A percentile compares a stretch with the other conserved stretches of the same genome.
These are phyloP conservation scores for Colletotrichum destructivum DNA, from an alignment of 2,329 filamentous ascomycete genomes.

Conservation along the genomic window DNA sequence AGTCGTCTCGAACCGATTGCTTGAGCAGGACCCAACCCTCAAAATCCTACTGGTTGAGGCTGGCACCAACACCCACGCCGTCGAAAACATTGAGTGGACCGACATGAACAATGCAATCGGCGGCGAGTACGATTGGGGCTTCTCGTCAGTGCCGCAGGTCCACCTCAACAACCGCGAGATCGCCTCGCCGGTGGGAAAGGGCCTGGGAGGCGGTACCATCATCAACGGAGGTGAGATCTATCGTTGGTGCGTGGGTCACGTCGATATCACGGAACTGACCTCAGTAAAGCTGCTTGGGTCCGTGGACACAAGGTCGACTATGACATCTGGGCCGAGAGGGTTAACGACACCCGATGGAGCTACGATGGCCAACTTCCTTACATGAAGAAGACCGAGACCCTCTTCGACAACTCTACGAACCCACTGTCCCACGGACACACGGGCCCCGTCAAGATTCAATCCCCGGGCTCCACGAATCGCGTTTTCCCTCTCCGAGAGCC, in stretches of 20 bases:
- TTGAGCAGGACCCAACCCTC: conserved; percentile 44
- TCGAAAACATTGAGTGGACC: conserved; percentile 46
- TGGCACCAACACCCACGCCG: conserved; percentile 50
- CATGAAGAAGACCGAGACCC: conserved; percentile 56
- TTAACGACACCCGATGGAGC: conserved; percentile 59
- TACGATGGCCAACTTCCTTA: conserved; percentile 63
- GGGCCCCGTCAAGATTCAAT: conserved; percentile 52
- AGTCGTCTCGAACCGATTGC: conserved; percentile 54
- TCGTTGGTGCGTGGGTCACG: no score
- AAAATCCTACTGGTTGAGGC: conserved; percentile 58
- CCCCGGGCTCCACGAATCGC: conserved; percentile 45
- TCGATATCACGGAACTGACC: no score
- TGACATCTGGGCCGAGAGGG: conserved; percentile 57
- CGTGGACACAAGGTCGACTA: conserved; percentile 62
- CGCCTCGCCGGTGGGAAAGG: conserved; percentile 52
- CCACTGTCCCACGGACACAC: conserved; percentile 55
- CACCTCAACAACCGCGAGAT: conserved; percentile 39
- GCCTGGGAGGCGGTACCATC: conserved; percentile 57
- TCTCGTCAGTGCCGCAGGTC: conserved; percentile 50
- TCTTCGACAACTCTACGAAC: conserved; percentile 48
- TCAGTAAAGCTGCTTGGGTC: conserved; percentile 52
- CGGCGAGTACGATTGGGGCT: conserved; percentile 53
- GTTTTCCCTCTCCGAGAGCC: conserved; percentile 56
- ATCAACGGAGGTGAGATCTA: conserved; percentile 56
- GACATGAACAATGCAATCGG: conserved; percentile 42